Conservation (phyloP, 2,329 filamentous ascomycete genomes). For the Penicillium sp. region DNA sequence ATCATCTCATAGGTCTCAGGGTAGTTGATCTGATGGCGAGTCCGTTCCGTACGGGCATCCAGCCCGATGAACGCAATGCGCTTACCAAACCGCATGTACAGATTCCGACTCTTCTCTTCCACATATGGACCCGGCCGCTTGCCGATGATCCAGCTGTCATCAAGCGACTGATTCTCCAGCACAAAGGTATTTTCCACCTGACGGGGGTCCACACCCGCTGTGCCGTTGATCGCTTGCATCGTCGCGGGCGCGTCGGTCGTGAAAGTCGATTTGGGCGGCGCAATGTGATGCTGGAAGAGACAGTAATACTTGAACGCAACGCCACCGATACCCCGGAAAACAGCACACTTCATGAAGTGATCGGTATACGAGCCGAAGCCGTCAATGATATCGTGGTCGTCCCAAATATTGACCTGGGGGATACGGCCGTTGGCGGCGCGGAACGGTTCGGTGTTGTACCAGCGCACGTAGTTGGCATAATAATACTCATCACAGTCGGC, state of each 20-base stretch:
- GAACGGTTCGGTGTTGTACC: slow-evolving; percentile 66
- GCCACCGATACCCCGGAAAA: slow-evolving; percentile 61
- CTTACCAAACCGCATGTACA: slow-evolving; percentile 59
- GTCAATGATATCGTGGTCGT: slow-evolving; percentile 62
- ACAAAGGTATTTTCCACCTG: slow-evolving; percentile 74
- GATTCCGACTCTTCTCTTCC: slow-evolving; percentile 54
- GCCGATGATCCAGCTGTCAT: slow-evolving; percentile 73
- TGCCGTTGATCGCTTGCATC: slow-evolving; percentile 45
- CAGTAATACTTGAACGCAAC: slow-evolving; percentile 56
- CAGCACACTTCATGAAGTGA: slow-evolving; percentile 60
- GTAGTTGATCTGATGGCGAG: slow-evolving; percentile 90
- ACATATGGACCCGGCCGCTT: slow-evolving; percentile 63
- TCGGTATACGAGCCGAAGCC: slow-evolving; percentile 62
- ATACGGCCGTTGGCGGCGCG: slow-evolving; percentile 57
- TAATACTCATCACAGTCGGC: slow-evolving; percentile 57
- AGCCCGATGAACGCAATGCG: slow-evolving; percentile 59
- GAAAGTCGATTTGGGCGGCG: slow-evolving; percentile 78
- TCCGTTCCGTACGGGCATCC: slow-evolving; percentile 65
- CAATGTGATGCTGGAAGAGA: slow-evolving; percentile 68
- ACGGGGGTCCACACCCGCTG: slow-evolving; percentile 55
- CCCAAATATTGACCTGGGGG: slow-evolving; percentile 60
- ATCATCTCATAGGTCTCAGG: slow-evolving; percentile 57
- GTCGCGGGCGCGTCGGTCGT: slow-evolving; percentile 65
- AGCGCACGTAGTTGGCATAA: slow-evolving; percentile 55
- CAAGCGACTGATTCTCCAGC: slow-evolving; percentile 49